Conservation (phyloP, 2,329 filamentous ascomycete genomes). For the Epichloe baconii region DNA sequence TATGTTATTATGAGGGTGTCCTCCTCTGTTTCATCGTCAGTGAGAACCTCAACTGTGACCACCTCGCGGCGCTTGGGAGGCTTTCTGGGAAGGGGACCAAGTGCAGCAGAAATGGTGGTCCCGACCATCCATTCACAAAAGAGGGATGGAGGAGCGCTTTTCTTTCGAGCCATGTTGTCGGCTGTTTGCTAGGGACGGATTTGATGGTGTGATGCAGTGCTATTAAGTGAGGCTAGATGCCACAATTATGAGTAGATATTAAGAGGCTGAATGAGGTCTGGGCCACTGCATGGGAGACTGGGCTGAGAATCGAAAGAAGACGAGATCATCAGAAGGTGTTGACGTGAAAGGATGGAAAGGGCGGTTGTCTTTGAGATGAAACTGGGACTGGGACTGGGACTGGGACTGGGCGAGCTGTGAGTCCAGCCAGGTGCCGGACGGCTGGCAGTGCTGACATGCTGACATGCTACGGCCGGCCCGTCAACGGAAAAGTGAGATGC, state of each 20-base stretch:
- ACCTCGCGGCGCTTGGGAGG: constrained; percentile 17
- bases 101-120: constrained; percentile 19
- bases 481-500: not conserved
- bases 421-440: not conserved
- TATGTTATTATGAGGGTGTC: constrained; percentile 37
- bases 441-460: not conserved
- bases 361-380: too few relatives aligned
- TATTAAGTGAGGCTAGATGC: not conserved
- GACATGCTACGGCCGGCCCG: not conserved
- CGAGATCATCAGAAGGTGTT: not conserved
- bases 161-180: not conserved
- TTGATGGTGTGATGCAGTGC: not conserved
- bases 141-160: not conserved
- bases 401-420: not conserved
- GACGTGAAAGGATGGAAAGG: not conserved
- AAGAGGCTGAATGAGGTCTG: not conserved
- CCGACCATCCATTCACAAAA: constrained; percentile 31
- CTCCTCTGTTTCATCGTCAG: constrained; percentile 37
- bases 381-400: too few relatives aligned
- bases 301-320: not conserved
- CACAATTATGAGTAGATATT: not conserved
- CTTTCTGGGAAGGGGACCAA: constrained; percentile 16
- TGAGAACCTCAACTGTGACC: constrained; percentile 29
- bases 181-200: not conserved
- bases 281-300: too few relatives aligned